These are phyloP conservation scores for Pythium volutum DNA, from an alignment of 352 stramenopile genomes.

Conservation along the genomic window DNA sequence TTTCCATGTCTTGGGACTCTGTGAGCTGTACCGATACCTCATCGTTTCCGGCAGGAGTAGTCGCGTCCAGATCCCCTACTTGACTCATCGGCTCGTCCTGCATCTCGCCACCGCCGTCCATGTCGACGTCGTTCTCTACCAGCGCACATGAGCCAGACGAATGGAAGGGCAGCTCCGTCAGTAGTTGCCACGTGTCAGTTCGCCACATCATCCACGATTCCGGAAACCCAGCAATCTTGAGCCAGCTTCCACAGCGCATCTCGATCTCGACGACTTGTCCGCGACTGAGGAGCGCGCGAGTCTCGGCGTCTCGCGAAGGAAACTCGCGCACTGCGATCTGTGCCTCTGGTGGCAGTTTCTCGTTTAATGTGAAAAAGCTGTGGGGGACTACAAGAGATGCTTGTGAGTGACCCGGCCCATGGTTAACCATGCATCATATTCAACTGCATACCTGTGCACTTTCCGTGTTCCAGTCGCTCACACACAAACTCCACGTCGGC, in stretches of 20 bases:
- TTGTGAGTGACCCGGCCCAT: not conserved
- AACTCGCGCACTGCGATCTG: conserved; percentile 67
- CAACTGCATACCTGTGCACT: conserved; percentile 42
- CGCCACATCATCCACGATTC: conserved; percentile 73
- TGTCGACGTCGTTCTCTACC: conserved; percentile 5
- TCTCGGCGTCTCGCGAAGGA: conserved; percentile 57
- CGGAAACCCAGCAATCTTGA: conserved; percentile 32
- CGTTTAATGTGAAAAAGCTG: conserved; percentile 57
- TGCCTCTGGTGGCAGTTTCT: conserved; percentile 48
- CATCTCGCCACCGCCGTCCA: not conserved
- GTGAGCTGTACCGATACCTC: no score
- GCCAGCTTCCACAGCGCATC: conserved; percentile 45
- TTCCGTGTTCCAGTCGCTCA: conserved; percentile 34
- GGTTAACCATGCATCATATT: conserved; percentile 1
- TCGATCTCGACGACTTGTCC: conserved; percentile 54
- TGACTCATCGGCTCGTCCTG: not conserved
- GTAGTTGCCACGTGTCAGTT: conserved; percentile 42
- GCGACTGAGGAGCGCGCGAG: conserved; percentile 46
- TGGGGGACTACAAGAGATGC: conserved; percentile 27
- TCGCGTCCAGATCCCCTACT: not conserved
- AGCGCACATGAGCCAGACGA: conserved; percentile 12
- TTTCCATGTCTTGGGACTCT: conserved; percentile 1
- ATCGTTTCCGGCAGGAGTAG: not conserved
- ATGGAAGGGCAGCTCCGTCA: conserved; percentile 39
- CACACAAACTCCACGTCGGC: conserved; percentile 45